Base-by-base conservation (phyloP, 352 stramenopile genomes). In the Phytophthora ramorum region DNA sequence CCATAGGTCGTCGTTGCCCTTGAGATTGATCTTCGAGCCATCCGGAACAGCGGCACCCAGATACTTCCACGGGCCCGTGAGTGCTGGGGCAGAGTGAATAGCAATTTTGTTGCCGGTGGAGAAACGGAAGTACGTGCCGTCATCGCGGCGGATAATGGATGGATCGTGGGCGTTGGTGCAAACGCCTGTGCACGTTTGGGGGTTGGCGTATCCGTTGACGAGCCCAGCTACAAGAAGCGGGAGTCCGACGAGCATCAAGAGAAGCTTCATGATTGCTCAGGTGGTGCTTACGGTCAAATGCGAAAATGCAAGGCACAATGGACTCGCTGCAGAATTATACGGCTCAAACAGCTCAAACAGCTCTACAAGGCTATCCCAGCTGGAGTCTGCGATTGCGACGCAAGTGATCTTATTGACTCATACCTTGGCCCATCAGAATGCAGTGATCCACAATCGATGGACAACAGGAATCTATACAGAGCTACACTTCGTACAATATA, bases 101-200 rank as follows among this genome's bases (percentile, higher is more conserved):
- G 75, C 56, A 56, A 83, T 73, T 43, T 80, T 78, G 51, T 65
- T 70, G 52, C 72, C 72, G 0, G 75, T 83, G 26, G 69, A 78
- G 69, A 83, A 81, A 22, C 71, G 71, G 51, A 80, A 83, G 72
- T 83, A 83, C 17, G 69, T 83, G 59, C 75, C 75, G 28, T 84
- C 69, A 20, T 69, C 53, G 43, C 69, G 69, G 16, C 66, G 69
- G 45, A 81, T 81, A 40, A 84, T 79, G 26, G 71, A 68, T 4
- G 75, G 72, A 58, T 84, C 75, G 52, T 84, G 75, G 0, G 73
- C 69, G 24, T 84, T 81, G 20, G 57, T 66, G 63, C 62, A 72
- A 24, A 32, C 63, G 0, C 64, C 64, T 4, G 56, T 59, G 34
- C 64, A 68, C 14, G 52, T 17, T 43, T 73, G 57, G 0, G 64